phyloP scores from a whole-genome alignment of 768 basidiomycete genomes.

The Termitomyces sp. region DNA sequence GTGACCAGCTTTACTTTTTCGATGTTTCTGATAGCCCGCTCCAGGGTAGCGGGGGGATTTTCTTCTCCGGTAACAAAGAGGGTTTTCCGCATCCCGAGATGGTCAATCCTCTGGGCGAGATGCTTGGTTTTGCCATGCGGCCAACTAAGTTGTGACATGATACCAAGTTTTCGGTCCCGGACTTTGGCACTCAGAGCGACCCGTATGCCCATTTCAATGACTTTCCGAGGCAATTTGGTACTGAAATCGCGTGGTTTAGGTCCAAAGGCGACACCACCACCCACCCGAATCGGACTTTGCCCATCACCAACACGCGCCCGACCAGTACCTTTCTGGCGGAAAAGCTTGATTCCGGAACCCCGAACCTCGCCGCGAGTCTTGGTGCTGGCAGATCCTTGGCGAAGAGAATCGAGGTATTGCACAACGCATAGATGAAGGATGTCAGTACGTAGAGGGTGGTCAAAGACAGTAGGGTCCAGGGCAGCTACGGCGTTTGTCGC shows the following conservation, averaged over 20 bases:
- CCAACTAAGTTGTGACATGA: conserved; percentile 74
- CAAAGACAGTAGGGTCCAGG: conserved; percentile 81
- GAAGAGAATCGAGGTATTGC: conserved; percentile 81
- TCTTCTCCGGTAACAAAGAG: conserved; percentile 72
- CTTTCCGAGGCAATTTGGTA: conserved; percentile 89
- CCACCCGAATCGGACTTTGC: conserved; percentile 82
- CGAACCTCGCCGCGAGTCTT: conserved; percentile 90
- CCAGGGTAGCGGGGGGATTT: conserved; percentile 49
- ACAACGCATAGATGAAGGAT: conserved; percentile 91
- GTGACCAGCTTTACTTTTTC: conserved; percentile 61
- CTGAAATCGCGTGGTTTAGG: conserved; percentile 91
- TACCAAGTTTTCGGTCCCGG: conserved; percentile 66
- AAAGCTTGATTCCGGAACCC: conserved; percentile 86
- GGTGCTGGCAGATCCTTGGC: conserved; percentile 90
- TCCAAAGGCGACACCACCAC: conserved; percentile 91
- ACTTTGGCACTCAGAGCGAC: conserved; percentile 85
- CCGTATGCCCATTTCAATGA: conserved; percentile 89
- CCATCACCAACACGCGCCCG: conserved; percentile 86
- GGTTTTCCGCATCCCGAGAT: conserved; percentile 67
- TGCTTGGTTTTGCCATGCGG: conserved; percentile 68
- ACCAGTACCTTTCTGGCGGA: conserved; percentile 90
- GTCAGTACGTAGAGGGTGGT: conserved; percentile 84
- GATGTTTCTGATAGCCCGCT: conserved; percentile 67
- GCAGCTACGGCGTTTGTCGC: conserved; percentile 47
- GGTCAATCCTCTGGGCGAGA: conserved; percentile 57